phyloP scores from a whole-genome alignment of 202 grass and related monocot species.

The Cymbopogon flexuosus region DNA sequence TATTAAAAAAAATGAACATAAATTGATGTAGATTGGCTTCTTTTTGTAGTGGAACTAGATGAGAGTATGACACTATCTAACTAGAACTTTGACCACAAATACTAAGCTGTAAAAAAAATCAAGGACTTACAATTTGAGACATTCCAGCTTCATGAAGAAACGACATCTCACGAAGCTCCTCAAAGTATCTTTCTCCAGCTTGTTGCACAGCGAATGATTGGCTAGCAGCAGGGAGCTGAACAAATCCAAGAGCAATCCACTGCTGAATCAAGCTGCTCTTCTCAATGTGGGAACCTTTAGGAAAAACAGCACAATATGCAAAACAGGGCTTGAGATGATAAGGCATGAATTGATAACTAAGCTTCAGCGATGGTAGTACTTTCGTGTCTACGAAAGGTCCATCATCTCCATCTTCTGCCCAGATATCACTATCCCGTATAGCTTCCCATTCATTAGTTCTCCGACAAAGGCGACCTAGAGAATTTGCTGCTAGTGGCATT shows the following conservation, averaged over 20 bases:
- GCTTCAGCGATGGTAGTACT: slow-evolving; percentile 25
- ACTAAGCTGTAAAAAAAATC: not conserved
- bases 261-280: slow-evolving; percentile 26
- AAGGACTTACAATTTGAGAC: not conserved
- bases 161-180: not conserved
- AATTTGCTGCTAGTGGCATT: slow-evolving; percentile 34
- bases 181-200: not conserved
- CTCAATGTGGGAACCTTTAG: slow-evolving; percentile 21
- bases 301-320: slow-evolving; percentile 32
- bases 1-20: not conserved
- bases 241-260: slow-evolving; percentile 31
- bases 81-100: not conserved
- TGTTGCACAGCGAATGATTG: not conserved
- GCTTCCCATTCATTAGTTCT: not conserved
- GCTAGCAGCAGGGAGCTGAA: not conserved
- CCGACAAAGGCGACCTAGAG: slow-evolving; percentile 7
- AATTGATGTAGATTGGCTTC: not conserved
- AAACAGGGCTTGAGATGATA: slow-evolving; percentile 27
- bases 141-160: not conserved
- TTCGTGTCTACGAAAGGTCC: not conserved
- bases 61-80: not conserved
- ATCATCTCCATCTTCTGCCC: slow-evolving; percentile 20
- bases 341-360: slow-evolving; percentile 42
- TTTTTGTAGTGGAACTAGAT: not conserved
- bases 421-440: slow-evolving; percentile 10